phyloP scores from a whole-genome alignment of 2,329 filamentous ascomycete genomes.

The Paecilomyces fulvus region DNA sequence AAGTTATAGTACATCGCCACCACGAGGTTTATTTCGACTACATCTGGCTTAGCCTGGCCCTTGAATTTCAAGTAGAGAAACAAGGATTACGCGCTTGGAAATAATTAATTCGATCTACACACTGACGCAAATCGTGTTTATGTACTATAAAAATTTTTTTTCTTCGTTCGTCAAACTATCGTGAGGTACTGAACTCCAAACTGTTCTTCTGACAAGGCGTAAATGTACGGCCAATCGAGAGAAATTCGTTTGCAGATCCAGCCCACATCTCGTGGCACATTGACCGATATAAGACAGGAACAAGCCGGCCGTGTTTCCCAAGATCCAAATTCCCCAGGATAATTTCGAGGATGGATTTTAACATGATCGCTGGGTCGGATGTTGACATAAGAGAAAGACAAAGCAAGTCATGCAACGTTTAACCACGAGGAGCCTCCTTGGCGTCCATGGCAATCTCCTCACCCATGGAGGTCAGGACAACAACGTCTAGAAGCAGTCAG shows the following conservation, averaged over 20 bases:
- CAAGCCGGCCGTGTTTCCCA: conserved; percentile 14
- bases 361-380: conserved; percentile 7
- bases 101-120: background rate
- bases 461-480: conserved; percentile 91
- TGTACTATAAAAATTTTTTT: background rate
- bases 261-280: conserved; percentile 26
- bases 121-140: background rate
- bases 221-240: conserved; percentile 23
- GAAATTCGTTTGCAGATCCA: conserved; percentile 24
- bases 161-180: conserved; percentile 6
- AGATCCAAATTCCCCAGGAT: conserved; percentile 14
- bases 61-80: background rate
- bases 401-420: conserved; percentile 3
- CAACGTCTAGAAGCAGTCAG: conserved; percentile 57
- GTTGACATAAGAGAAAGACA: conserved; percentile 5
- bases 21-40: background rate
- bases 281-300: conserved; percentile 11
- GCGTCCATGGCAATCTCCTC: conserved; percentile 87
- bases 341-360: background rate
- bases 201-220: conserved; percentile 22
- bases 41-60: background rate
- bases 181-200: conserved; percentile 14
- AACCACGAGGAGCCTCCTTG: conserved; percentile 69
- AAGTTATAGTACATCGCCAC: background rate
- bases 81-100: background rate